Evolutionary conservation across 345 rosid species (phyloP).

Genomic region (Linum tenue): DNA sequence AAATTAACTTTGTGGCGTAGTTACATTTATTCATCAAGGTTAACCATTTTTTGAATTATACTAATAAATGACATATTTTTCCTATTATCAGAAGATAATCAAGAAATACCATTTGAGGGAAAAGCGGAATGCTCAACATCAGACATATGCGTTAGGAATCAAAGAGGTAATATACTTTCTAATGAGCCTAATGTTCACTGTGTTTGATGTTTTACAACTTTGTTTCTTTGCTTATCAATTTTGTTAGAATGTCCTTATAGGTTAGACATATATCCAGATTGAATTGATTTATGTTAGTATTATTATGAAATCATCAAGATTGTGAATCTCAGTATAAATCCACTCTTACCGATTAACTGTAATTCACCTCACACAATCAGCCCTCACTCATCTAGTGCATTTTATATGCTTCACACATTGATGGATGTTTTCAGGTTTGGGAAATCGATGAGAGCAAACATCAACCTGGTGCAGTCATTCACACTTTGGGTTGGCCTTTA

Average conservation of each 20-base stretch:
- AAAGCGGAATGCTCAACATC: slow-evolving; percentile 79
- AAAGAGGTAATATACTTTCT: slow-evolving; percentile 52
- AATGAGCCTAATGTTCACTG: slow-evolving; percentile 4
- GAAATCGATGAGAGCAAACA: slow-evolving; percentile 83
- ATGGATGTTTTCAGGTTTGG: slow-evolving; percentile 63
- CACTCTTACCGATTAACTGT: not conserved
- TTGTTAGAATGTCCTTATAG: not conserved
- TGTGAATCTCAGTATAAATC: not conserved
- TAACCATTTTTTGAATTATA: slow-evolving; percentile 1
- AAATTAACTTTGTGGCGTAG: slow-evolving; percentile 12
- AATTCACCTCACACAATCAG: not conserved
- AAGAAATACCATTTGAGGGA: slow-evolving; percentile 65
- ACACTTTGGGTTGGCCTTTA: slow-evolving; percentile 93
- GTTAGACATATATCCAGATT: not conserved
- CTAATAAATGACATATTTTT: slow-evolving; percentile 17
- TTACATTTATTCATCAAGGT: not conserved
- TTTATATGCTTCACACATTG: slow-evolving; percentile 1
- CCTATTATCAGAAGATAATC: slow-evolving; percentile 44
- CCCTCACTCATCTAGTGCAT: not conserved
- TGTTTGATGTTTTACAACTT: slow-evolving; percentile 5
- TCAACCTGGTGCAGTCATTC: slow-evolving; percentile 73
- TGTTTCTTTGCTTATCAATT: not conserved
- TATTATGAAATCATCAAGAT: not conserved
- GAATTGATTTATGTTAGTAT: not conserved
- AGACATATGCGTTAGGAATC: slow-evolving; percentile 93